phyloP scores from a whole-genome alignment of 495 filamentous ascomycete genomes.

The Penicillium roqueforti region DNA sequence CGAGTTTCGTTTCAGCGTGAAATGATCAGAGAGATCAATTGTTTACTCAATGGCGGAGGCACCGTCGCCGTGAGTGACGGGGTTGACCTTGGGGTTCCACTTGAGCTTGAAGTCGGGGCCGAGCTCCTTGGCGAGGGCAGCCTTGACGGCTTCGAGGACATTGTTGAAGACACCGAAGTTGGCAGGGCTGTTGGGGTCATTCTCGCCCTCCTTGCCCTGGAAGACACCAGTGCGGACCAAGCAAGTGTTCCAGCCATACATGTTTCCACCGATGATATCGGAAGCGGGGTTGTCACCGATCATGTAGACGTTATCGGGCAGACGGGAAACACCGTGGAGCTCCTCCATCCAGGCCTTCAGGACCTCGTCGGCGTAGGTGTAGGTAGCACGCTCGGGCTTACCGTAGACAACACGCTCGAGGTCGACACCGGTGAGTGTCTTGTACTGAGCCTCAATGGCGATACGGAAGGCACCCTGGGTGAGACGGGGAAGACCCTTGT shows the following conservation, averaged over 20 bases:
- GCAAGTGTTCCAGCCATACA: conserved; percentile 79
- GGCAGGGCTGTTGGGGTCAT: conserved; percentile 54
- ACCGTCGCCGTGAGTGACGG: conserved; percentile 54
- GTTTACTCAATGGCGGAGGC: conserved; percentile 52
- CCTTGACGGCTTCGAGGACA: conserved; percentile 52
- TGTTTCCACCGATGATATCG: conserved; percentile 75
- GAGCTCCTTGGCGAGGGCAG: conserved; percentile 52
- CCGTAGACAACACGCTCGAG: conserved; percentile 82
- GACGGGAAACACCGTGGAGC: conserved; percentile 65
- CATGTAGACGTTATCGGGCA: conserved; percentile 78
- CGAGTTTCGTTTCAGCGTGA: conserved; percentile 16
- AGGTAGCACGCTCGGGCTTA: conserved; percentile 74
- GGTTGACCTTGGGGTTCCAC: conserved; percentile 60
- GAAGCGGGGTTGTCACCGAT: conserved; percentile 76
- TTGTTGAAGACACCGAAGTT: conserved; percentile 55
- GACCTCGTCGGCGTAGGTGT: conserved; percentile 78
- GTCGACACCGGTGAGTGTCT: conserved; percentile 65
- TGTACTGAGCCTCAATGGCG: conserved; percentile 74
- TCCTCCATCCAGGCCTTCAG: conserved; percentile 70
- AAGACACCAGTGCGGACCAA: conserved; percentile 61
- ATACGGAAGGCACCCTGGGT: conserved; percentile 75
- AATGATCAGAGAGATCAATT: not conserved
- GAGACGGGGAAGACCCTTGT: conserved; percentile 64
- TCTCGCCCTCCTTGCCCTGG: conserved; percentile 50
- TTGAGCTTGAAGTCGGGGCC: conserved; percentile 55